These are phyloP conservation scores for Cafeteria roenbergensis DNA, from an alignment of 108 stramenopile genomes.

Conservation along the genomic window DNA sequence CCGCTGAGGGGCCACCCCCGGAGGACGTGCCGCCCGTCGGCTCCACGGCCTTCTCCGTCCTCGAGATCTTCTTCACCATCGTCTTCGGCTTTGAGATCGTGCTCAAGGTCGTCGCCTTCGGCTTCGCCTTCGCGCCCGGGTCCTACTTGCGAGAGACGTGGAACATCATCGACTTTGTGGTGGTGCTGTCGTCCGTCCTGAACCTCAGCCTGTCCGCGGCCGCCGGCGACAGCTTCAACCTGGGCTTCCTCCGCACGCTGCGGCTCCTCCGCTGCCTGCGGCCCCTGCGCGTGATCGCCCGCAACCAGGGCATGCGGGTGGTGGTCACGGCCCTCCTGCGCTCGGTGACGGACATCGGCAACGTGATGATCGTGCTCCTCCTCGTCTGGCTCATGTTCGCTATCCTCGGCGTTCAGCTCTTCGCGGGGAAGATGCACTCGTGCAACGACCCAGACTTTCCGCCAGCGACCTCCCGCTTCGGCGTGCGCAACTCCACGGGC, in stretches of 20 bases:
- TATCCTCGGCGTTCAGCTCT: slow-evolving; percentile 19
- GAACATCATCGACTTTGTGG: slow-evolving; percentile 20
- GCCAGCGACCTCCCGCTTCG: neutral
- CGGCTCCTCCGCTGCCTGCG: slow-evolving; percentile 12
- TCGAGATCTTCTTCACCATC: slow-evolving; percentile 7
- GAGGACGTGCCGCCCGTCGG: neutral
- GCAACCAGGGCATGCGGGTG: slow-evolving; percentile 13
- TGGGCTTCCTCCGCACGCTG: slow-evolving; percentile 7
- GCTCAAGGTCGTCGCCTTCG: slow-evolving; percentile 10
- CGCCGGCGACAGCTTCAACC: too few relatives aligned
- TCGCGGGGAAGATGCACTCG: neutral
- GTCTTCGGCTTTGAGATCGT: slow-evolving; percentile 18
- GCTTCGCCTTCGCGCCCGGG: neutral
- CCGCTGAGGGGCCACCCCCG: neutral
- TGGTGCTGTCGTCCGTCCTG: slow-evolving; percentile 7
- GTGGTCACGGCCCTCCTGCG: slow-evolving; percentile 14
- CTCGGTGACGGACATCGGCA: neutral
- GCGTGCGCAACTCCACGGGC: neutral
- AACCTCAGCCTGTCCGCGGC: neutral
- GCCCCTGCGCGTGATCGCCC: slow-evolving; percentile 16
- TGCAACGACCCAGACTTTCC: slow-evolving; percentile 9
- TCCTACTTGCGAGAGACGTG: slow-evolving; percentile 4
- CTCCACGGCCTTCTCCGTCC: neutral
- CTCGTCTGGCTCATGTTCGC: slow-evolving; percentile 21
- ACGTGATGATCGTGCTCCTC: slow-evolving; percentile 4